Percentiles rank a stretch among this genome's conserved stretches.
Conservation (phyloP, 495 filamentous ascomycete species). For the Tuber magnatum region DNA sequence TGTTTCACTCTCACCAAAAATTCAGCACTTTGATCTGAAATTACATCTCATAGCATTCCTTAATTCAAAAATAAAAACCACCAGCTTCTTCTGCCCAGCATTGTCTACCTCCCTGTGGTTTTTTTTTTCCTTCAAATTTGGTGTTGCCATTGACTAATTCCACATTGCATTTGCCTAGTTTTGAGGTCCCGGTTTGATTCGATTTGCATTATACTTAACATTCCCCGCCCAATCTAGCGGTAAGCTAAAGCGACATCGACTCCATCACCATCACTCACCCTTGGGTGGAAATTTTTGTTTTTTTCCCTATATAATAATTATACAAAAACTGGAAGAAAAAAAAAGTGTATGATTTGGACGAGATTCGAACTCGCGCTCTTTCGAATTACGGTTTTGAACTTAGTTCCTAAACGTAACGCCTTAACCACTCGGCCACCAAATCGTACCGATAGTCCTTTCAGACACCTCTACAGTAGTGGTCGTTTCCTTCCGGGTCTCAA, state of each 20-base stretch:
- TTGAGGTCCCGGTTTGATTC: too few relatives aligned
- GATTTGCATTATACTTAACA: not conserved
- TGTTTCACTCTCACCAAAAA: too few relatives aligned
- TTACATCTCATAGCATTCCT: too few relatives aligned
- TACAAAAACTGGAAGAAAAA: not conserved
- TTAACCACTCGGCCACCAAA: constrained; percentile 27
- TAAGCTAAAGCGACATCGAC: not conserved
- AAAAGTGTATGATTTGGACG: constrained; percentile 24
- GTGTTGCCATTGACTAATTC: too few relatives aligned
- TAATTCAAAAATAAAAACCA: too few relatives aligned
- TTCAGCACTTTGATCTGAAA: too few relatives aligned
- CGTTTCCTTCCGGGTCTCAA: not conserved
- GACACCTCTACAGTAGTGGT: not conserved
- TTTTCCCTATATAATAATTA: too few relatives aligned
- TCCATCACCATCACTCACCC: not conserved
- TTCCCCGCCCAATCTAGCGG: not conserved
- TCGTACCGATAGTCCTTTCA: not conserved
- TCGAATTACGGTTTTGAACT: constrained; percentile 30
- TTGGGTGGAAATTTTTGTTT: not conserved
- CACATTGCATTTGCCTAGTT: too few relatives aligned
- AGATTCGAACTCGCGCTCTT: constrained; percentile 33
- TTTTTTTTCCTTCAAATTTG: too few relatives aligned
- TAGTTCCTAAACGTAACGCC: constrained; percentile 30
- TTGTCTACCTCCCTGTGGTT: too few relatives aligned
- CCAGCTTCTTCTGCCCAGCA: too few relatives aligned